Evolutionary conservation across 2,329 filamentous ascomycete species (phyloP), one percentile per base, ranked within the genome.

Genomic region (Aspergillus niger): DNA sequence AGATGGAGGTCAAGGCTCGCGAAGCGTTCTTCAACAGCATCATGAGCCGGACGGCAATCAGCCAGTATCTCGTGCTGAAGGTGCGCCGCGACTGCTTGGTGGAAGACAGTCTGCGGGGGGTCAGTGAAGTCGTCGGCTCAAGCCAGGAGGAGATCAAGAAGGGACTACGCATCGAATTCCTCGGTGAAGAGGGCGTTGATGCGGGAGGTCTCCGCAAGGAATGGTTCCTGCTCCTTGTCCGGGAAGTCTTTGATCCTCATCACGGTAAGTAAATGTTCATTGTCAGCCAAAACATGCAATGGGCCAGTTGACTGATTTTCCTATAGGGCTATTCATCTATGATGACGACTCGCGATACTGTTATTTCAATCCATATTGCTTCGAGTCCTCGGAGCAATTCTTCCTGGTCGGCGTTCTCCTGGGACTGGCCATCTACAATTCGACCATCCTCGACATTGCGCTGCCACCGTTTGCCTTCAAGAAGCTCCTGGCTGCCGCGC

Each of bases 1-100:
- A 97, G 75, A 97, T 97, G 92, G 89, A 92, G 70, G 87, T 86
- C 64, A 94, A 92, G 74, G 92, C 92, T 8, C 85, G 92, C 53
- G 91, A 97, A 71, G 92, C 92, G 2, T 96, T 96, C 74, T 96
- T 97, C 71, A 89, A 93, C 73, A 94, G 90, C 71, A 92, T 97
- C 66, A 83, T 96, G 76, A 90, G 85, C 36, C 86, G 87, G 53
- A 88, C 87, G 69, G 86, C 83, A 30, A 85, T 92, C 57, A 91
- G 90, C 60, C 90, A 93, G 70, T 90, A 92, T 72, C 83, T 97
- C 44, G 82, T 91, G 20, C 80, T 97, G 38, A 88, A 86, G 63
- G 87, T 97, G 13, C 85, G 92, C 22, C 83, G 93, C 57, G 91
- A 97, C 55, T 97, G 92, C 70, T 80, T 97, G 47, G 91, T 95